Evolutionary conservation across 306 rosid species (phyloP).

Genomic region (Luffa aegyptiaca): DNA sequence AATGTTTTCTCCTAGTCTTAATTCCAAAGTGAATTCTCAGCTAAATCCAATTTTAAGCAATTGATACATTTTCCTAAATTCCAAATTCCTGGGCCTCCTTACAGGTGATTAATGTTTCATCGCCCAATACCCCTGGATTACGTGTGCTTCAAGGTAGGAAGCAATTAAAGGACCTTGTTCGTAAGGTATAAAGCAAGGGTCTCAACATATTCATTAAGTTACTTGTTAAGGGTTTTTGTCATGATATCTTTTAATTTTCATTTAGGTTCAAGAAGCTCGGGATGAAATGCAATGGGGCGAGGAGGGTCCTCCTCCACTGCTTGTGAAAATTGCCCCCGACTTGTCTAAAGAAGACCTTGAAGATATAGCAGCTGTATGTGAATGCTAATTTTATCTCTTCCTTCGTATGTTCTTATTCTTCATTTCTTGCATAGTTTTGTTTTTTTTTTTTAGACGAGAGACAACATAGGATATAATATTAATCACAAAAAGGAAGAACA

Average conservation of each 20-base stretch:
- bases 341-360: conserved; percentile 95
- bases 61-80: background rate
- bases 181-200: conserved; percentile 49
- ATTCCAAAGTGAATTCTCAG: background rate
- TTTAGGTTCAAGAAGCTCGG: conserved; percentile 92
- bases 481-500: too few species aligned
- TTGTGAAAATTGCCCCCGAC: conserved; percentile 97
- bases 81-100: background rate
- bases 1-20: background rate
- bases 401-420: background rate
- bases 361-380: conserved; percentile 94
- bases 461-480: too few species aligned
- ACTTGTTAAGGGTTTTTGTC: conserved; percentile 16
- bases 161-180: conserved; percentile 89
- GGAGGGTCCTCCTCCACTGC: conserved; percentile 98
- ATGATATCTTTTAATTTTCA: conserved; percentile 12
- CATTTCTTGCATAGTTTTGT: conserved; percentile 4
- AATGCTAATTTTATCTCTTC: background rate
- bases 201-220: background rate
- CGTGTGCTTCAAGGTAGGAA: conserved; percentile 99
- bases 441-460: too few species aligned
- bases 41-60: background rate
- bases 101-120: conserved; percentile 95
- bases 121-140: conserved; percentile 97
- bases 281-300: conserved; percentile 99